A percentile compares a stretch with the other conserved stretches of the same genome.
Evolutionary conservation across 768 basidiomycete genomes (phyloP).

Genomic region (Lyophyllum atratum): DNA sequence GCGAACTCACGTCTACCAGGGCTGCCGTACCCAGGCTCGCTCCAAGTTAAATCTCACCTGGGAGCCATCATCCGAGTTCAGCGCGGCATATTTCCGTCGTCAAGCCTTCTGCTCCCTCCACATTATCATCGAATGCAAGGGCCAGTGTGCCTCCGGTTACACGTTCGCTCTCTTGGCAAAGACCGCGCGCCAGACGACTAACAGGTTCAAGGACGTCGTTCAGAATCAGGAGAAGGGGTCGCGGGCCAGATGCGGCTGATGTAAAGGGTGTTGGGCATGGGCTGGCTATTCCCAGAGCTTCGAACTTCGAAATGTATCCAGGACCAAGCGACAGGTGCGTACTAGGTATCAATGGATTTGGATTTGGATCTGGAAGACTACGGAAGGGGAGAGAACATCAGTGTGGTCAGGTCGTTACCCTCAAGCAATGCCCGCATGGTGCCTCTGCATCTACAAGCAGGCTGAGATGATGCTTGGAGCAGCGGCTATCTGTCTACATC

Average conservation of each 20-base stretch:
- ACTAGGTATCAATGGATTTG: not conserved
- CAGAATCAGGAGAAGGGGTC: not conserved
- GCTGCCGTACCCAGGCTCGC: not conserved
- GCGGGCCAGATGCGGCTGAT: not conserved
- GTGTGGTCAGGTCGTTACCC: not conserved
- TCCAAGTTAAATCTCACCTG: not conserved
- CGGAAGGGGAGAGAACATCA: slow-evolving; percentile 7
- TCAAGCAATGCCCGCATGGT: not conserved
- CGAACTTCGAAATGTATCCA: not conserved
- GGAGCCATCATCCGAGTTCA: not conserved
- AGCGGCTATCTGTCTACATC: not conserved
- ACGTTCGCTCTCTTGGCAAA: not conserved
- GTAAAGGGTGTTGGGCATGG: not conserved
- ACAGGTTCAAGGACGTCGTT: not conserved
- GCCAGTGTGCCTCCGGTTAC: not conserved
- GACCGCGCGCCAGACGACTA: not conserved
- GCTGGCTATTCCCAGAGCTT: not conserved
- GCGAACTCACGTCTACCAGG: slow-evolving; percentile 2
- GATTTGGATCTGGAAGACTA: not conserved
- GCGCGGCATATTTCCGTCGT: not conserved
- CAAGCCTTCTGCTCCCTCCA: not conserved
- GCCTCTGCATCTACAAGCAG: not conserved
- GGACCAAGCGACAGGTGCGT: not conserved
- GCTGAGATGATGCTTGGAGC: not conserved
- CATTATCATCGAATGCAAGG: not conserved